These are phyloP conservation scores for Castanea mollissima DNA, from an alignment of 306 rosid species.

Conservation along the genomic window DNA sequence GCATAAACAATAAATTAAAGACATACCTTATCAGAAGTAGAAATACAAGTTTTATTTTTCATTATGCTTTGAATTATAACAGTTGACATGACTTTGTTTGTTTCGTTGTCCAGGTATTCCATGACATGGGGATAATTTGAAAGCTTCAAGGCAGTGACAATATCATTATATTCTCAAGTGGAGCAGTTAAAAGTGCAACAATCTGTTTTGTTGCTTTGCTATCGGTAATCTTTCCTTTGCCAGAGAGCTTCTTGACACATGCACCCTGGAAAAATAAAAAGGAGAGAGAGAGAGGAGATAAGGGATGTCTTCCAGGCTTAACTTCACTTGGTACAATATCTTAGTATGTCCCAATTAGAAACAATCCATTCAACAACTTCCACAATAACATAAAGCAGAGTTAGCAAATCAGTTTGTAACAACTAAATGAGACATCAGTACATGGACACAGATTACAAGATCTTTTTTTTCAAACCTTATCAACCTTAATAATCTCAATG, in stretches of 20 bases:
- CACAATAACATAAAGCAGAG: background rate
- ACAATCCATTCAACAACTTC: background rate
- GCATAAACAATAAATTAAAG: conserved; percentile 19
- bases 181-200: conserved; percentile 96
- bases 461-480: background rate
- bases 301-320: background rate
- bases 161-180: conserved; percentile 93
- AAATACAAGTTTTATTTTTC: conserved; percentile 79
- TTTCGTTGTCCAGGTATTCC: conserved; percentile 86
- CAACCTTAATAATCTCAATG: background rate
- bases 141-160: conserved; percentile 91
- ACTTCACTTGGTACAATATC: background rate
- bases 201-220: conserved; percentile 88
- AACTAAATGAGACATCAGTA: background rate
- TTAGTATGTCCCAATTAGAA: background rate
- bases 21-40: conserved; percentile 81
- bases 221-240: conserved; percentile 91
- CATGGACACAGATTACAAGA: background rate
- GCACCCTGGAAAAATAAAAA: conserved; percentile 61
- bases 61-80: conserved; percentile 96
- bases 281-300: conserved; percentile 1
- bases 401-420: background rate
- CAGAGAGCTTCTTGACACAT: conserved; percentile 86
- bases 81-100: conserved; percentile 92
- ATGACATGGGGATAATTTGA: conserved; percentile 90